Conservation (phyloP, 148 eudicot species). For the Amaranthus hypochondriacus region DNA sequence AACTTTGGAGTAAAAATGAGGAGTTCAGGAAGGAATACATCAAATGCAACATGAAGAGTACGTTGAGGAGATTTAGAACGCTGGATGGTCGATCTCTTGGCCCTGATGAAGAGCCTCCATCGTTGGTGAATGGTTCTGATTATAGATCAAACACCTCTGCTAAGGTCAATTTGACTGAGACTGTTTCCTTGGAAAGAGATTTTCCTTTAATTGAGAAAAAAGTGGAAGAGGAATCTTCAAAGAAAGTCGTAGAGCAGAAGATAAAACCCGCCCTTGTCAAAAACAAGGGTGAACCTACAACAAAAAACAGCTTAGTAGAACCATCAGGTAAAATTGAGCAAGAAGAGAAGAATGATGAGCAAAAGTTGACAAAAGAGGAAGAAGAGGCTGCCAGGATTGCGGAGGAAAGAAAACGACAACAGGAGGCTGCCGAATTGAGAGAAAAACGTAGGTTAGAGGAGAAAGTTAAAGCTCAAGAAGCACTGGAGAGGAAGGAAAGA, state of each 20-base stretch:
- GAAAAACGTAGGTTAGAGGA: constrained; percentile 63
- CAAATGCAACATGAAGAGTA: constrained; percentile 57
- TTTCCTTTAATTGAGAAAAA: constrained; percentile 21
- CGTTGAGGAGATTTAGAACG: constrained; percentile 72
- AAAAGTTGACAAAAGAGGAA: constrained; percentile 52
- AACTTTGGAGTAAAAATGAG: constrained; percentile 60
- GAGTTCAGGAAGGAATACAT: constrained; percentile 66
- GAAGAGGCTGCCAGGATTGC: constrained; percentile 56
- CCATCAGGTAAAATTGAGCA: constrained; percentile 27
- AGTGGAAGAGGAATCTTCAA: constrained; percentile 25
- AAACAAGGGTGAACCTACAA: constrained; percentile 24
- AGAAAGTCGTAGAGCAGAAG: constrained; percentile 35
- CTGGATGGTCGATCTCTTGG: constrained; percentile 84
- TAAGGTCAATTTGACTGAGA: constrained; percentile 25
- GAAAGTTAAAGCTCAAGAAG: constrained; percentile 75
- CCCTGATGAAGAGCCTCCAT: constrained; percentile 57
- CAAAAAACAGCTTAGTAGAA: constrained; percentile 24
- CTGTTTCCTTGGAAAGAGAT: constrained; percentile 22
- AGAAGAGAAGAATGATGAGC: constrained; percentile 19
- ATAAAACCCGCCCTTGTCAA: constrained; percentile 26
- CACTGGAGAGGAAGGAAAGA: constrained; percentile 72
- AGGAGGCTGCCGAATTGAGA: constrained; percentile 60
- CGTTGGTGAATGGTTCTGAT: constrained; percentile 29
- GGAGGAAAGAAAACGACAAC: constrained; percentile 46
- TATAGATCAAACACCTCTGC: constrained; percentile 29